Percentiles rank a stretch among this genome's conserved stretches.
Evolutionary conservation across 176 grass and related monocot genomes (phyloP).

Genomic region (Hyparrhenia diplandra): DNA sequence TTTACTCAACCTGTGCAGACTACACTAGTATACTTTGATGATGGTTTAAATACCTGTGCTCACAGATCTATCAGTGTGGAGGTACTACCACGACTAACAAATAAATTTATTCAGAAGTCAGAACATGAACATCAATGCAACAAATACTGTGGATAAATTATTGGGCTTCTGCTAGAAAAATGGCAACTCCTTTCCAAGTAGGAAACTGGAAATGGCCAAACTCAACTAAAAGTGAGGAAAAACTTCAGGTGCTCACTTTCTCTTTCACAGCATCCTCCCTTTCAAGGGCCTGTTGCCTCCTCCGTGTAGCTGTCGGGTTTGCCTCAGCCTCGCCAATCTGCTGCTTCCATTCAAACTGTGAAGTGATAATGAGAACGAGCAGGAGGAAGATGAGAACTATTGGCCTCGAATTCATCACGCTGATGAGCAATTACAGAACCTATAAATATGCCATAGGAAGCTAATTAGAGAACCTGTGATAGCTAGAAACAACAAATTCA

Average conservation of each 20-base stretch:
- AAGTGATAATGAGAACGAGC: constrained; percentile 66
- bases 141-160: not conserved
- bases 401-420: constrained; percentile 55
- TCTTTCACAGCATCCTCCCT: constrained; percentile 76
- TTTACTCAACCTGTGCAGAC: not conserved
- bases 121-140: not conserved
- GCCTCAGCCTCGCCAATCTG: constrained; percentile 60
- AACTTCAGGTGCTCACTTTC: constrained; percentile 40
- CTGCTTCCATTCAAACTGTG: constrained; percentile 84
- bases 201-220: not conserved
- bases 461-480: not conserved
- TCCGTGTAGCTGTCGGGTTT: constrained; percentile 30
- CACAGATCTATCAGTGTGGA: not conserved
- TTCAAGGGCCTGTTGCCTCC: constrained; percentile 37
- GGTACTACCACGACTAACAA: not conserved
- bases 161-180: not conserved
- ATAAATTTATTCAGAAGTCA: not conserved
- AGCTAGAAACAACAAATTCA: not conserved
- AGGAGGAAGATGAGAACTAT: constrained; percentile 65
- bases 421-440: constrained; percentile 33
- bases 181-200: not conserved
- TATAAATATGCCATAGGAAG: not conserved
- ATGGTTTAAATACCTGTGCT: not conserved
- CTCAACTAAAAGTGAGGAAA: not conserved
- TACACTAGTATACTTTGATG: not conserved